Percentiles rank a stretch among this genome's conserved stretches.
Conservation (phyloP, 345 rosid genomes). For the Zanthoxylum bungeanum region DNA sequence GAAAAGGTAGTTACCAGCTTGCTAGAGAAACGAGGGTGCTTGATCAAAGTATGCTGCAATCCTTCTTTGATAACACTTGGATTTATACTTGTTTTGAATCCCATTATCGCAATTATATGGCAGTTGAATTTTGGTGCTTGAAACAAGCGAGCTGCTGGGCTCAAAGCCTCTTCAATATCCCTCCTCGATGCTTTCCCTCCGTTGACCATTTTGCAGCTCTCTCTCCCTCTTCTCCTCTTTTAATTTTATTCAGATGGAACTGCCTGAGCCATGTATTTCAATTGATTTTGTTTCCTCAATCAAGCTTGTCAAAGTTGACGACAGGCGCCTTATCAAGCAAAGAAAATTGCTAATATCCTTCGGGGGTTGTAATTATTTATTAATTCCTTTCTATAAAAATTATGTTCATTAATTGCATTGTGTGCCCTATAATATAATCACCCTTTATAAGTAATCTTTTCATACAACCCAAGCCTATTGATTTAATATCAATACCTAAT, state of each 20-base stretch:
- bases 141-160: slow-evolving; percentile 50
- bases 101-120: slow-evolving; percentile 35
- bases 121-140: slow-evolving; percentile 40
- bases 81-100: slow-evolving; percentile 38
- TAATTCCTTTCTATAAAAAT: no score
- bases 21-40: slow-evolving; percentile 86
- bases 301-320: background rate
- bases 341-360: background rate
- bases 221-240: background rate
- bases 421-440: no score
- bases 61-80: slow-evolving; percentile 43
- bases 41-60: slow-evolving; percentile 44
- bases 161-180: slow-evolving; percentile 19
- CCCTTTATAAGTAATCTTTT: no score
- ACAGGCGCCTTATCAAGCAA: background rate
- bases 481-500: no score
- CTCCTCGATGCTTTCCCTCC: background rate
- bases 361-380: background rate
- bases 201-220: background rate
- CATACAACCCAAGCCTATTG: no score
- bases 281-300: background rate
- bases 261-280: background rate
- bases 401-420: no score
- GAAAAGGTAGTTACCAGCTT: slow-evolving; percentile 38
- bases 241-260: background rate